Evolutionary conservation across 192 early-diverging fungal species (phyloP).

Genomic region (Gaertneriomyces sp.): DNA sequence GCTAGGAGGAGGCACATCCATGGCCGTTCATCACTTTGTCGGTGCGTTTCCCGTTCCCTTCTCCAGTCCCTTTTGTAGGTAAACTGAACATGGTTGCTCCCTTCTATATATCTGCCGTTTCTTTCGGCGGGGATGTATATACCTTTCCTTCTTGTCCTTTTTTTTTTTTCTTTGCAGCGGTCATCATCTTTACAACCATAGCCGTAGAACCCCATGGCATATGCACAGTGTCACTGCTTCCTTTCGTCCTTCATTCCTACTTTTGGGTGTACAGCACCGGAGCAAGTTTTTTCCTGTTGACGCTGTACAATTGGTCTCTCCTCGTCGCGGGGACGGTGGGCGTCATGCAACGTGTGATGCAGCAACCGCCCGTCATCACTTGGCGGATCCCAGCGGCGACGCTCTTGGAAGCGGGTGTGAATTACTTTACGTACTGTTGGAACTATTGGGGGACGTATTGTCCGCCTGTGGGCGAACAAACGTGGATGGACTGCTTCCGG

Average conservation of each 20-base stretch:
- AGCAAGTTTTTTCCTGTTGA: conserved; percentile 3
- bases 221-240: not conserved
- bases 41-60: not conserved
- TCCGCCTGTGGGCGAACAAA: not conserved
- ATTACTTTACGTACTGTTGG: conserved; percentile 8
- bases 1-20: not conserved
- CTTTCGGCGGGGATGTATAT: too few relatives aligned
- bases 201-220: not conserved
- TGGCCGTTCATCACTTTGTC: conserved; percentile 5
- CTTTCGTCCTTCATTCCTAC: conserved; percentile 6
- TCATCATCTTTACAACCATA: not conserved
- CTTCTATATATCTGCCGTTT: too few relatives aligned
- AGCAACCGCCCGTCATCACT: not conserved
- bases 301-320: conserved; percentile 9
- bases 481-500: not conserved
- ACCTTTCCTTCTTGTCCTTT: too few relatives aligned
- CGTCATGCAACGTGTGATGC: not conserved
- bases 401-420: conserved; percentile 6
- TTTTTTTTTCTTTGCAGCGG: too few relatives aligned
- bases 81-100: too few relatives aligned
- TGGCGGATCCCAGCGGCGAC: not conserved
- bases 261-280: conserved; percentile 4
- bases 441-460: conserved; percentile 1
- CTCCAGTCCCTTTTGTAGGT: too few relatives aligned
- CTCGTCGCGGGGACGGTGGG: not conserved